Conservation (phyloP, 306 rosid species). For the Castanea mollissima region DNA sequence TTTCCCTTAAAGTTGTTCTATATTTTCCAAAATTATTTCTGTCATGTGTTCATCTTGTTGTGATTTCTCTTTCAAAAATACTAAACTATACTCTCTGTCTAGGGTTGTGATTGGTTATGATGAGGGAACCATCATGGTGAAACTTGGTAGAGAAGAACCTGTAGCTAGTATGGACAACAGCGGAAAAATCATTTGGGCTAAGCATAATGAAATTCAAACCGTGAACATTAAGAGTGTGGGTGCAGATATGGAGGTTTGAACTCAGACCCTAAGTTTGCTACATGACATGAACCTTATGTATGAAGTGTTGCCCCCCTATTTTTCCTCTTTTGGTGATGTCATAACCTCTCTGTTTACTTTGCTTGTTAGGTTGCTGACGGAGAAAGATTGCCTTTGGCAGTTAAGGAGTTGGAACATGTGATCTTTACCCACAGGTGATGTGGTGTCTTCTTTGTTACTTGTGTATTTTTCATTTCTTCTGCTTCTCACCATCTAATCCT, state of each 20-base stretch:
- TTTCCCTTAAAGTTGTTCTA: neutral
- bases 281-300: neutral
- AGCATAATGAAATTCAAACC: conserved; percentile 97
- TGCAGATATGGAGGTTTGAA: conserved; percentile 82
- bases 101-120: conserved; percentile 99
- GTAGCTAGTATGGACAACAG: conserved; percentile 99
- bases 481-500: conserved; percentile 3
- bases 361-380: conserved; percentile 83
- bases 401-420: conserved; percentile 96
- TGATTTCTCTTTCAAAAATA: neutral
- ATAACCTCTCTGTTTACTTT: conserved; percentile 16
- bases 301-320: neutral
- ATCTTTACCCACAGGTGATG: conserved; percentile 96
- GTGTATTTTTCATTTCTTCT: conserved; percentile 5
- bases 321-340: conserved; percentile 14
- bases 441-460: conserved; percentile 12
- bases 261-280: conserved; percentile 11
- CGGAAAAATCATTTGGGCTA: conserved; percentile 97
- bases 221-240: conserved; percentile 95
- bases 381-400: conserved; percentile 93
- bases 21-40: neutral
- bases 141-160: conserved; percentile 98
- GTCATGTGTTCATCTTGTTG: neutral
- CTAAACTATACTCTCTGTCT: conserved; percentile 1
- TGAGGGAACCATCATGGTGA: conserved; percentile 98